Evolutionary conservation across 2,329 filamentous ascomycete genomes (phyloP).

Genomic region (Fusarium ambrosium): DNA sequence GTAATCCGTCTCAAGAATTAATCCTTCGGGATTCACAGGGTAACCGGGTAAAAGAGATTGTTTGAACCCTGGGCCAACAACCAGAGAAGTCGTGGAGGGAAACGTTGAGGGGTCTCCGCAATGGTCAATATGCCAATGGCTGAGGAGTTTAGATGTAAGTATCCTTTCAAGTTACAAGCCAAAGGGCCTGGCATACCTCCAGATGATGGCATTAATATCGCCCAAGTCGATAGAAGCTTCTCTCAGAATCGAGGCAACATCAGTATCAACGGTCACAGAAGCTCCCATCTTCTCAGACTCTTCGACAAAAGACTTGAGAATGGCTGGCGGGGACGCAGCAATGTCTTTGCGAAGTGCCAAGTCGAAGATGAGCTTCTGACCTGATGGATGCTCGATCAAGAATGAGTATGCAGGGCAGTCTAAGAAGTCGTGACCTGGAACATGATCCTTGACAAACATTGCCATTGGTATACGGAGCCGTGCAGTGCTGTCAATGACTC

Average conservation of each 20-base stretch:
- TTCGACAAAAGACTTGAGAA: background rate
- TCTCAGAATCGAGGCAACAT: slow-evolving; percentile 22
- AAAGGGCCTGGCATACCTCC: slow-evolving; percentile 18
- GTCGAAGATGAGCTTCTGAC: slow-evolving; percentile 24
- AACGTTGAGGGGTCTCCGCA: slow-evolving; percentile 31
- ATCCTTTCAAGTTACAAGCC: background rate
- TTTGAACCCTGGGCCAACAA: slow-evolving; percentile 33
- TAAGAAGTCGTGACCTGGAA: background rate
- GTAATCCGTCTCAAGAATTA: slow-evolving; percentile 27
- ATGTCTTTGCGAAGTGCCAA: slow-evolving; percentile 24
- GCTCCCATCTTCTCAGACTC: background rate
- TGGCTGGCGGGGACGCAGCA: slow-evolving; percentile 6
- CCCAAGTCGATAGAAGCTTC: background rate
- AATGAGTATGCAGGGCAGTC: slow-evolving; percentile 14
- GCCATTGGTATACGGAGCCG: background rate
- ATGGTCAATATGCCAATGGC: slow-evolving; percentile 35
- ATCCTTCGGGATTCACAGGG: background rate
- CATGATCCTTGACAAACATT: background rate
- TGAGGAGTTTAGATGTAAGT: background rate
- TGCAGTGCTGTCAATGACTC: slow-evolving; percentile 1
- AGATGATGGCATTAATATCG: slow-evolving; percentile 26
- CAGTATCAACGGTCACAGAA: slow-evolving; percentile 8
- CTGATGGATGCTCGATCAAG: slow-evolving; percentile 16
- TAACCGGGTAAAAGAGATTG: slow-evolving; percentile 32
- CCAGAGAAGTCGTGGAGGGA: slow-evolving; percentile 18